Evolutionary conservation across 306 rosid genomes (phyloP).

Genomic region (Hippophae rhamnoides): DNA sequence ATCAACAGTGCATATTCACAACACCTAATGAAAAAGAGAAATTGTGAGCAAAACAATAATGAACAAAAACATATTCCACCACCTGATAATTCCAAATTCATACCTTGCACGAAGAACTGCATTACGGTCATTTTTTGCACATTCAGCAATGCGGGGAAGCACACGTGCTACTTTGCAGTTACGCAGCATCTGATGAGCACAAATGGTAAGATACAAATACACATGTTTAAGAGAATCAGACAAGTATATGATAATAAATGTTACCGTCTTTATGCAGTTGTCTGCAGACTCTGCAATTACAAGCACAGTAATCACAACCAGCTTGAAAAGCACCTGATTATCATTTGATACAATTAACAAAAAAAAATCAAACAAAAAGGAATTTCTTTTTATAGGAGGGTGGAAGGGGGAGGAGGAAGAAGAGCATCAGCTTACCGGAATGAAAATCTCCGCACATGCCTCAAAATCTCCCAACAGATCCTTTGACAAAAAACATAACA

Average conservation of each 20-base stretch:
- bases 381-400: no score
- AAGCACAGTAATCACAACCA: slow-evolving; percentile 98
- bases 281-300: slow-evolving; percentile 99
- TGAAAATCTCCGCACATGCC: slow-evolving; percentile 77
- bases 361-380: slow-evolving; percentile 17
- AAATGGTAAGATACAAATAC: slow-evolving; percentile 15
- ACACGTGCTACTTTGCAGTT: slow-evolving; percentile 92
- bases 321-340: slow-evolving; percentile 95
- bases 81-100: slow-evolving; percentile 6
- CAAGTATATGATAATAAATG: neutral
- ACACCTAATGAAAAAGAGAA: slow-evolving; percentile 46
- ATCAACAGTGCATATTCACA: slow-evolving; percentile 93
- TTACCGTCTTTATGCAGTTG: slow-evolving; percentile 96
- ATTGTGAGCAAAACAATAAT: slow-evolving; percentile 19
- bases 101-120: slow-evolving; percentile 95
- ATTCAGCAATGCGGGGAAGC: slow-evolving; percentile 80
- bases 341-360: slow-evolving; percentile 26
- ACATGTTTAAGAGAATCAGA: slow-evolving; percentile 7
- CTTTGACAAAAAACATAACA: slow-evolving; percentile 82
- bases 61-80: neutral
- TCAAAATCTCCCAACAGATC: slow-evolving; percentile 95
- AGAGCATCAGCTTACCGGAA: slow-evolving; percentile 69
- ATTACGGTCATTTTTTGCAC: slow-evolving; percentile 87
- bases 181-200: slow-evolving; percentile 64
- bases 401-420: slow-evolving; percentile 7